These are phyloP conservation scores for Aspergillus tanneri DNA, from an alignment of 2,329 filamentous ascomycete species.

Conservation along the genomic window DNA sequence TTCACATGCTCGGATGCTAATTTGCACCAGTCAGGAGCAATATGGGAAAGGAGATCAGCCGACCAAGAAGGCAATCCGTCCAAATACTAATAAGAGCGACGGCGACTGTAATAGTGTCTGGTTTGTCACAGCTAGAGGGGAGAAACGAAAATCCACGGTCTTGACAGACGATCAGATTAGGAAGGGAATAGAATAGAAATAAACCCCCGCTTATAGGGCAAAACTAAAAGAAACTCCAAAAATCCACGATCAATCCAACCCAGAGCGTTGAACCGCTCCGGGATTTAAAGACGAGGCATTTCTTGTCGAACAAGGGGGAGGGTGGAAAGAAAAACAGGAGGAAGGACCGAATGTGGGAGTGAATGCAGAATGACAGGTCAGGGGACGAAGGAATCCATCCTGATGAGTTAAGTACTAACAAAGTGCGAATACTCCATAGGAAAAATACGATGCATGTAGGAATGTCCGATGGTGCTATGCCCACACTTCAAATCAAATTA, in stretches of 20 bases:
- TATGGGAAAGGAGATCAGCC: constrained; percentile 15
- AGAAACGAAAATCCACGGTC: no score
- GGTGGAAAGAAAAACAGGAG: constrained; percentile 4
- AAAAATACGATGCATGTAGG: no score
- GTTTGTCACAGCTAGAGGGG: no score
- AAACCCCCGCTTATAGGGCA: no score
- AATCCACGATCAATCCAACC: not conserved
- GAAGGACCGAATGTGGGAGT: not conserved
- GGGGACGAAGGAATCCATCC: not conserved
- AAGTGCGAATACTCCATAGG: no score
- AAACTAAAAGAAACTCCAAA: no score
- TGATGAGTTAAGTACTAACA: no score
- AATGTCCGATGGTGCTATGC: not conserved
- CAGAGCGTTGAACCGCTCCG: no score
- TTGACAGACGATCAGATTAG: constrained; percentile 3
- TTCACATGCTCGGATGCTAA: constrained; percentile 19
- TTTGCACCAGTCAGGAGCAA: constrained; percentile 18
- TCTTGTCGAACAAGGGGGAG: not conserved
- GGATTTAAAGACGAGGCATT: not conserved
- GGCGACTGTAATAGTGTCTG: not conserved
- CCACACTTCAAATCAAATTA: no score
- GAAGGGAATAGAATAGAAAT: not conserved
- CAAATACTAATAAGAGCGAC: constrained; percentile 4
- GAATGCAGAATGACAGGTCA: not conserved
- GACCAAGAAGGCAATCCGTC: constrained; percentile 4